phyloP scores from a whole-genome alignment of 345 rosid genomes.

The Lepidium aucheri region DNA sequence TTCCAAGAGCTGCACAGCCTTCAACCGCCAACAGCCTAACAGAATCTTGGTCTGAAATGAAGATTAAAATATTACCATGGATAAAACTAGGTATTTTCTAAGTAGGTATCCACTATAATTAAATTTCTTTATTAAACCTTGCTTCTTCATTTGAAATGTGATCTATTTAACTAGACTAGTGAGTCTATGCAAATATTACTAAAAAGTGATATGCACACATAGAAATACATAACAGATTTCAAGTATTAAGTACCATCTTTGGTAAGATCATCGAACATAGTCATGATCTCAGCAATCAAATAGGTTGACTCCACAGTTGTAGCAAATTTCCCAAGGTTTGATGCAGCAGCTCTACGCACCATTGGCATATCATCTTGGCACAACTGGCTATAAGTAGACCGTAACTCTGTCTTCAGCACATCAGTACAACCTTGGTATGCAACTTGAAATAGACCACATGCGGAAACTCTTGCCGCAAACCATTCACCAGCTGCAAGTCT shows the following conservation, averaged over 20 bases:
- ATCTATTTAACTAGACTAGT: background rate
- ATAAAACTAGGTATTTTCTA: background rate
- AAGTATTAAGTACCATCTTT: conserved; percentile 59
- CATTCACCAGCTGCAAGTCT: conserved; percentile 94
- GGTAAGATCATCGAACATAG: conserved; percentile 87
- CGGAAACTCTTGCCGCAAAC: conserved; percentile 95
- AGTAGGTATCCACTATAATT: background rate
- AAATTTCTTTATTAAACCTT: background rate
- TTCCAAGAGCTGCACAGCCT: conserved; percentile 73
- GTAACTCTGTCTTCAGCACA: conserved; percentile 60
- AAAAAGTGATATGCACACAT: background rate
- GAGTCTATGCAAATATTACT: background rate
- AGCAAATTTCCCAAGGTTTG: conserved; percentile 93
- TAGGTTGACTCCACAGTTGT: conserved; percentile 71
- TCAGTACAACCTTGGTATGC: conserved; percentile 85
- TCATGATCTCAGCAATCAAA: conserved; percentile 80
- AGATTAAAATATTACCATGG: background rate
- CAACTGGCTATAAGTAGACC: conserved; percentile 61
- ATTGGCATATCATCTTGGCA: conserved; percentile 99
- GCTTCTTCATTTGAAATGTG: background rate
- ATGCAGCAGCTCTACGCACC: conserved; percentile 96
- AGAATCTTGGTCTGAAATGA: conserved; percentile 64
- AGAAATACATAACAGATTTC: background rate
- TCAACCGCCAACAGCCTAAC: conserved; percentile 73
- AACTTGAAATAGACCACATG: conserved; percentile 84